Evolutionary conservation across 139 green algal genomes (phyloP), one percentile per base, ranked within the genome.

Genomic region (Chlamydomonas sp.): DNA sequence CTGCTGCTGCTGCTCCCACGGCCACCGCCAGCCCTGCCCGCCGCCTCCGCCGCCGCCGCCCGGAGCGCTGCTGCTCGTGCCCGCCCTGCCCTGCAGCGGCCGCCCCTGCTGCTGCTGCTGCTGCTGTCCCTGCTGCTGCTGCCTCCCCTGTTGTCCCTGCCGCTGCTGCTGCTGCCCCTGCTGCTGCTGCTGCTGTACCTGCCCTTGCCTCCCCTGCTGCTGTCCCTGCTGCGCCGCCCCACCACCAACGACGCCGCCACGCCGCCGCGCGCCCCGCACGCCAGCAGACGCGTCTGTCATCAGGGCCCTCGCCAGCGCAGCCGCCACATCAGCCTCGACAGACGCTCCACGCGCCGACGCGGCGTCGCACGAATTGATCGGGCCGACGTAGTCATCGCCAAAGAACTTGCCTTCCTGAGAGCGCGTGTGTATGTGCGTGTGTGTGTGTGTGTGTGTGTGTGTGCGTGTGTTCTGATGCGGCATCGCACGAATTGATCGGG

Each of bases 371-470:
- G 69, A 72, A 62, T 79, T 79, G 8, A 85, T 61, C 8, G 77
- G 60, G 20, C 86, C 86, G 34, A 83, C 77, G 58, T 65, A 91
- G 5, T 80, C 75, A 58, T 91, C 84, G 3, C 48, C 73, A 39
- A 87, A 74, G 72, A 89, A 91, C 43, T 83, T 76, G 6, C 86
- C 86, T 67, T 88, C 82, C 78, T 50, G 76, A 72, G 50, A 30
- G 13, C 24, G 50, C 13, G 43, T 54, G 13, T 26, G 43, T 26
- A 16, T 13, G 16, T 16, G 16, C 43, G 16, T 16, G 16, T 13
- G 43, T 16, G 13, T 16, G 43, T n/a, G n/a, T n/a, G n/a, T n/a
- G n/a, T n/a, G n/a, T n/a, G n/a, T n/a, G 43, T 54, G 43, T 13
- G 43, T 26, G 13, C 43, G 1, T 3, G 1, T 16, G 63, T 48